Evolutionary conservation across 75 land plant genomes (phyloP), one percentile per base, ranked within the genome.

Genomic region (Adiantum capillusveneris): DNA sequence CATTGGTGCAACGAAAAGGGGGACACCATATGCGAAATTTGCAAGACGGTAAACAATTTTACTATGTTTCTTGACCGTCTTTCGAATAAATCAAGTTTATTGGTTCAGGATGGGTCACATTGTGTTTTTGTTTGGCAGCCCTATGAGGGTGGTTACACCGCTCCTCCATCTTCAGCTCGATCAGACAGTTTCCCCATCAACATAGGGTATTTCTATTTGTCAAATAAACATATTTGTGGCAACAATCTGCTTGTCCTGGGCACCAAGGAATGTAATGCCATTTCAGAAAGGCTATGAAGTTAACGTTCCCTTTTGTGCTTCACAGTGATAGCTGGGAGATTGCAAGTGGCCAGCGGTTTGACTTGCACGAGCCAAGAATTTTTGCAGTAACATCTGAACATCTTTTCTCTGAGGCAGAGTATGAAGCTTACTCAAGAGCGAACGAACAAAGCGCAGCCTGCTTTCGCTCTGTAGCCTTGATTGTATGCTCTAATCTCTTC

Each of bases 1-100:
- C 56, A 64, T 19, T 77, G 80, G 80, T 77, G 80, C 36, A 54
- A 77, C 59, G 76, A 77, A 49, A 77, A 77, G 52, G 80, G 80
- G 11, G 67, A 72, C 59, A 72, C 75, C 12, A 52, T 31, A 0
- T 66, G 78, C 39, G 68, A 65, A 42, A 65, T 65, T 5, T 65
- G 68, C 46, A 42, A 37, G 20, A 64, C 57, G 68, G 68, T 65
- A 57, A 11, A 25, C 20, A 6, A 11, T 6, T 2, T 7, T 31
- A 2, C 11, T 24, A 55, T 2, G 22, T 21, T 46, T 5, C 12
- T 46, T 46, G 17, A 6, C 14, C 7, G 9, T 5, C 37, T 34
- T 34, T 34, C 37, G 3, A 3, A 34, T 34, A 5, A 9, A n/a
- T n/a, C 37, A 34, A 5, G 7, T 34, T 34, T 5, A 5, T 34